Evolutionary conservation across 805 yeast species (phyloP), one percentile per base, ranked within the genome.

Genomic region (Kazachstania martiniae): DNA sequence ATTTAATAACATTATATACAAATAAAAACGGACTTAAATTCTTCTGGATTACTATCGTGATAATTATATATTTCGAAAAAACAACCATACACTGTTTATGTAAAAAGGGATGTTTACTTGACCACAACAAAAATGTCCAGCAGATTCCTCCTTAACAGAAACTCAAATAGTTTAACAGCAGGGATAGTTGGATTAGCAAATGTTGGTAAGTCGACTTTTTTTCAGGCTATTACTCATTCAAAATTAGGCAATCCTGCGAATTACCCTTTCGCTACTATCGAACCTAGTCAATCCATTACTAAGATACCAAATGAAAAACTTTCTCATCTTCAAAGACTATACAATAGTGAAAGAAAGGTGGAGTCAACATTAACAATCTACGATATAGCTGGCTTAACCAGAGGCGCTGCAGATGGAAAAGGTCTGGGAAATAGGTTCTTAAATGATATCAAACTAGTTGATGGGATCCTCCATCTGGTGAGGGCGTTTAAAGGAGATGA

Each of bases 161-260:
- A 87, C 49, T 76, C 80, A 36, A 73, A 73, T 52, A 74, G 73
- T 57, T 59, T 75, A 52, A 73, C 72, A 65, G 65, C 80, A 42
- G 98, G 98, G 51, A 86, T 89, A 43, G 98, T 89, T 37, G 98
- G 98, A 39, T 70, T 89, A 40, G 95, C 95, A 51, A 68, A 77
- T 52, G 94, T 89, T 43, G 98, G 98, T 51, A 91, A 91, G 62
- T 85, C 95, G 10, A 89, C 97, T 6, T 86, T 89, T 61, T 89
- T 89, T 74, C 97, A 91, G 63, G 95, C 95, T 35, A 81, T 91
- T 53, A 89, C 97, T 35, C 76, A 78, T 62, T 84, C 87, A 46
- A 85, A 87, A 29, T 66, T 91, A 45, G 97, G 98, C 41, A 86
- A 72, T 65, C 97, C 98, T 35, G 98, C 97, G 37, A 89, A 89